Evolutionary conservation across 768 basidiomycete species (phyloP).

Genomic region (Hydnum rufescens): DNA sequence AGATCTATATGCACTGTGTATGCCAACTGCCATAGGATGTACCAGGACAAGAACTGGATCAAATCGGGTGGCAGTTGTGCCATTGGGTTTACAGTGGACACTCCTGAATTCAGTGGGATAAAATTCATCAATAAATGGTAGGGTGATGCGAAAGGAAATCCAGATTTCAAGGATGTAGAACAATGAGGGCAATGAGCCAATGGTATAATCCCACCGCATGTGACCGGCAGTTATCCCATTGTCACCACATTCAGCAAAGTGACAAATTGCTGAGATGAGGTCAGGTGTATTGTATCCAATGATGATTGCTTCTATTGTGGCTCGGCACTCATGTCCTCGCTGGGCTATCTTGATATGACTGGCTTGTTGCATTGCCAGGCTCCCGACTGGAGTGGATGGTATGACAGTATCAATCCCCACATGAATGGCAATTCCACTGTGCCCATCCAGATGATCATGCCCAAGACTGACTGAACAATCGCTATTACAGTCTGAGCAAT

Average conservation of each 20-base stretch:
- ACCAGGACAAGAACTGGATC: neutral
- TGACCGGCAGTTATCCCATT: neutral
- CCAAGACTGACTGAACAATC: neutral
- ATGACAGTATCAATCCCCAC: neutral
- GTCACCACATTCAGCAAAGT: neutral
- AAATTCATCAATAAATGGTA: neutral
- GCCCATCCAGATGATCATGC: neutral
- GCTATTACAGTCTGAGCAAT: neutral
- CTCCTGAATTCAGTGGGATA: neutral
- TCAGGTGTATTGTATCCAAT: neutral
- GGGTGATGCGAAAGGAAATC: neutral
- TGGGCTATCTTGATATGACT: neutral
- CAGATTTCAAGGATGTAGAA: neutral
- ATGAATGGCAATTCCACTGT: neutral
- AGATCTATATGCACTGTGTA: no score
- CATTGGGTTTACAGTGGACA: neutral
- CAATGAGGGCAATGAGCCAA: neutral
- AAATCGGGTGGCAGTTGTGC: neutral
- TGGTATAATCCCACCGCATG: neutral
- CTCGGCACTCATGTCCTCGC: neutral
- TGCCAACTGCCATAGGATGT: neutral
- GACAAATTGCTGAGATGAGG: neutral
- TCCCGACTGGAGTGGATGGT: no score
- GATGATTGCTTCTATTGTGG: neutral
- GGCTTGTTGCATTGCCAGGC: no score